A percentile compares a stretch with the other conserved stretches of the same genome.
phyloP scores from a whole-genome alignment of 305 asterid species.

The Fraxinus sp. region DNA sequence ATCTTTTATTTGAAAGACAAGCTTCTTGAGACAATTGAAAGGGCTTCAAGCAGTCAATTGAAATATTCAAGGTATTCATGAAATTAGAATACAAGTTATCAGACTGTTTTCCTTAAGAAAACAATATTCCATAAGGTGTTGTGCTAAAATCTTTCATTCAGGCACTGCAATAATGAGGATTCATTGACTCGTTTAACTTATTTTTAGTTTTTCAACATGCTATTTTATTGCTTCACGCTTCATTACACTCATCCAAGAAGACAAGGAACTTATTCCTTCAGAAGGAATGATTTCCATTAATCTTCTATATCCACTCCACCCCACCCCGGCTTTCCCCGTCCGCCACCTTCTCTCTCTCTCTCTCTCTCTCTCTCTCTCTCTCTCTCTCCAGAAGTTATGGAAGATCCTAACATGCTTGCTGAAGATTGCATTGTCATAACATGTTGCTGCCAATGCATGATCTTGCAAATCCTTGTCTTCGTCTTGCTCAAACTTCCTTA shows the following conservation, averaged over 20 bases:
- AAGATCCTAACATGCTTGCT: slow-evolving; percentile 58
- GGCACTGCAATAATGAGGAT: slow-evolving; percentile 37
- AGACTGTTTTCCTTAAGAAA: slow-evolving; percentile 28
- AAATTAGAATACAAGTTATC: slow-evolving; percentile 47
- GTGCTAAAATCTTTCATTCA: slow-evolving; percentile 12
- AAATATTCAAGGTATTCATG: slow-evolving; percentile 38
- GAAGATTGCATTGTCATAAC: slow-evolving; percentile 77
- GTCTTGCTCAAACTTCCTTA: slow-evolving; percentile 60
- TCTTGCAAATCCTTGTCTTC: slow-evolving; percentile 64
- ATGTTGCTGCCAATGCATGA: slow-evolving; percentile 82
- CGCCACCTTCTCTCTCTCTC: background rate
- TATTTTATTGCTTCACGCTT: slow-evolving; percentile 75
- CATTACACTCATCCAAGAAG: slow-evolving; percentile 45
- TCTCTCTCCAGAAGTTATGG: slow-evolving; percentile 38
- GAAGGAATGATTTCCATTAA: slow-evolving; percentile 41
- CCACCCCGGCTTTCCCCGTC: background rate
- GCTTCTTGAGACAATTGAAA: slow-evolving; percentile 19
- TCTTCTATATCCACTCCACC: slow-evolving; percentile 21
- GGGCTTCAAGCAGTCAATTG: slow-evolving; percentile 22
- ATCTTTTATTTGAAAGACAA: slow-evolving; percentile 34
- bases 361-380: background rate
- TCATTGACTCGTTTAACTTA: slow-evolving; percentile 39
- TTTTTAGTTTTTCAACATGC: slow-evolving; percentile 40
- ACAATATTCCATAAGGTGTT: slow-evolving; percentile 18
- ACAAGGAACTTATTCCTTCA: slow-evolving; percentile 50